Conservation (phyloP, 441 rosid genomes). For the Populus tomentosa region DNA sequence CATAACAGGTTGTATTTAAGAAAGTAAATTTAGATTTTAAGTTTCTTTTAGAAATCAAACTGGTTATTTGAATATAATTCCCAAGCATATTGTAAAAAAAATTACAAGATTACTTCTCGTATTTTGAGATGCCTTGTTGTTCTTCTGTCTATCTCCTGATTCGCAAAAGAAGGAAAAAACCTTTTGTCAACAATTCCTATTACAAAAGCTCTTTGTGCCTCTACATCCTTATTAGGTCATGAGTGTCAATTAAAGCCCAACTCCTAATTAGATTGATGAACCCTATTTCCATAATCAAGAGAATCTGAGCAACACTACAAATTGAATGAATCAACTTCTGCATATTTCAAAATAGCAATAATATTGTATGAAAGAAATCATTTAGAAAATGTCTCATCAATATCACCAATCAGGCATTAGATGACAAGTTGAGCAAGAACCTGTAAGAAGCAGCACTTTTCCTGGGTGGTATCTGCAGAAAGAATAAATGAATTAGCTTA, state of each 20-base stretch:
- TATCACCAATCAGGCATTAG: background rate
- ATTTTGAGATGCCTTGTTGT: background rate
- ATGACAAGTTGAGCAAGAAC: slow-evolving; percentile 33
- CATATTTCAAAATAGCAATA: background rate
- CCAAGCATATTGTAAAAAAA: background rate
- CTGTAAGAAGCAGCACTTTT: slow-evolving; percentile 98
- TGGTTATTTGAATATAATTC: background rate
- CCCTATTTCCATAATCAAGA: background rate
- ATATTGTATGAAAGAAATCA: background rate
- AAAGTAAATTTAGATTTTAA: background rate
- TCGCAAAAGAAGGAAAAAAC: background rate
- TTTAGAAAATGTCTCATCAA: background rate
- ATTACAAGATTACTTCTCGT: background rate
- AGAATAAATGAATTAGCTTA: slow-evolving; percentile 3
- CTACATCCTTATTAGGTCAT: background rate
- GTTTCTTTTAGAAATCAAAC: background rate
- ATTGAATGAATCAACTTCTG: background rate
- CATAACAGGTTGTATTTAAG: background rate
- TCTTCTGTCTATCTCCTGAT: background rate
- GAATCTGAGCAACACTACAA: background rate
- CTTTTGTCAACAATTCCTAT: background rate
- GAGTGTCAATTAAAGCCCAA: too few species aligned
- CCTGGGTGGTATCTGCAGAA: slow-evolving; percentile 94
- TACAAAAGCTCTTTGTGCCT: background rate
- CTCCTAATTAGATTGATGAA: background rate